Evolutionary conservation across 75 land plant genomes (phyloP), one percentile per base, ranked within the genome.

Genomic region (Sequoiadendron giganteum): DNA sequence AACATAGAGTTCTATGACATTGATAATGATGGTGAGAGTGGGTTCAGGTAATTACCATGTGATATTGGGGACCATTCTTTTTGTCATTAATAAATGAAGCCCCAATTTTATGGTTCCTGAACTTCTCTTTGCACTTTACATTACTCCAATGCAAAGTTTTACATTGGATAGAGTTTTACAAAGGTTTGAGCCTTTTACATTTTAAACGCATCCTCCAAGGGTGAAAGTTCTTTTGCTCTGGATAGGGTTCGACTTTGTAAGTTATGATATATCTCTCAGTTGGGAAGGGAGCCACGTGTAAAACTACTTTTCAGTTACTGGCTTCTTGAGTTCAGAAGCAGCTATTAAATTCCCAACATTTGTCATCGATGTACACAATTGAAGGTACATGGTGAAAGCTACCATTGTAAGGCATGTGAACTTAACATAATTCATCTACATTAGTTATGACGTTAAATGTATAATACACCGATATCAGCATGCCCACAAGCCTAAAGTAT

Each of bases 1-100:
- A 93, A 95, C 68, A 97, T 98, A 43, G 99, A 98, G 85, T 93
- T 98, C 85, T 97, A 97, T 88, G 97, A 97, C 84, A 68, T 94
- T 52, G 93, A 95, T 43, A 89, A 89, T 38, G 89, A 47, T 68
- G 85, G 88, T 45, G 65, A 34, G 77, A 32, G 38, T 75, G 34
- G 77, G 16, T 75, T 75, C 77, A 75, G 38, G 77, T 75, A 75
- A 75, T 34, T 25, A 9, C 3, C 3, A 34, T 75, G 38, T 34
- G 15, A 75, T 75, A 32, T 14, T 34, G 38, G 32, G 76, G 39
- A 75, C 38, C 38, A 10, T 28, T 72, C 30, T 72, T 72, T 72
- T 6, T 68, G n/a, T 2, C 76, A 11, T 75, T 32, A 3, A 10
- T 75, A 75, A 34, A 75, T 75, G 0, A 34, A 32, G 77, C 77